Percentiles rank a stretch among this genome's conserved stretches.
phyloP scores from a whole-genome alignment of 2,329 filamentous ascomycete genomes.

The Chrysoporthe deuterocubensis region DNA sequence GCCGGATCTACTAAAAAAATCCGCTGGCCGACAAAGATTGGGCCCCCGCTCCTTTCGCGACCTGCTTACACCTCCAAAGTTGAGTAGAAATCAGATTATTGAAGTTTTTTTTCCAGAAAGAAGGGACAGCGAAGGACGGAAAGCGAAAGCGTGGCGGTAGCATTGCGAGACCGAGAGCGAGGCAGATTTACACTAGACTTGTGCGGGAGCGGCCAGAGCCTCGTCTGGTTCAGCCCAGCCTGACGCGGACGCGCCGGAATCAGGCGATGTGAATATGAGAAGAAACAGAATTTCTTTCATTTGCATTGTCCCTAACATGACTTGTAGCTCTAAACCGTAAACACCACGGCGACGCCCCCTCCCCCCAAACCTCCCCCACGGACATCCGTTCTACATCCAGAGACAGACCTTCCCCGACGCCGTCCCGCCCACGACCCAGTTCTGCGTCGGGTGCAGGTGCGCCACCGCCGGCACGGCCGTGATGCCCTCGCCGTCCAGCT shows the following conservation, averaged over 20 bases:
- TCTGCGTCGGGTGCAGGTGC: conserved; percentile 81
- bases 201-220: no score
- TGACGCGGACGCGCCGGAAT: not conserved
- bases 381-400: conserved; percentile 66
- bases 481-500: conserved; percentile 85
- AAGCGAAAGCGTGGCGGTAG: not conserved
- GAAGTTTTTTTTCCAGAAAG: no score
- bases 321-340: no score
- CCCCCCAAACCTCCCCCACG: not conserved
- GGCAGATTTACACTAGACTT: not conserved
- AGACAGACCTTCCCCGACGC: conserved; percentile 90
- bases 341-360: no score
- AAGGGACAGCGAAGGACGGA: not conserved
- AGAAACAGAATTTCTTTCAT: not conserved
- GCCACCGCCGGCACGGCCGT: conserved; percentile 93
- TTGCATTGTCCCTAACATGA: not conserved
- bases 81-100: no score
- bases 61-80: no score
- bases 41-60: no score
- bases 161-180: not conserved
- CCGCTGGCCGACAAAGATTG: no score
- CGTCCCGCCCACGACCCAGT: conserved; percentile 93
- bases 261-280: not conserved
- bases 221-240: no score
- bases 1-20: no score